Base-by-base conservation (phyloP, 1,284 basidiomycete genomes). In the Volvariella surrecta region DNA sequence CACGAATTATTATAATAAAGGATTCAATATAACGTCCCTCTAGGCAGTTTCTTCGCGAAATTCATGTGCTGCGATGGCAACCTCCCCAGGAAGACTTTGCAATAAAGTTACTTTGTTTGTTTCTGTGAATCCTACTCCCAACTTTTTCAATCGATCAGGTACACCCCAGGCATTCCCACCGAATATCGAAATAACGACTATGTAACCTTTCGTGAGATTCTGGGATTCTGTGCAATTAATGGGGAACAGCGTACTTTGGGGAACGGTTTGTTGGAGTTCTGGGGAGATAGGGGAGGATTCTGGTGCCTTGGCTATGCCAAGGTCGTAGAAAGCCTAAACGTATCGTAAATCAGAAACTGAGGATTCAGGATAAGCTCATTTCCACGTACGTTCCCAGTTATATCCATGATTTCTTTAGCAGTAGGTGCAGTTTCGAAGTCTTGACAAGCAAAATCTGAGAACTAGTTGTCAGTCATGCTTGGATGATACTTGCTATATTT, bases 101-200 rank as follows among this genome's bases (percentile, higher is more conserved):
- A 66, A 31, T 35, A 68, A 46, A 1, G 60, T 45, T 15, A 51
- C 38, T 40, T 59, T 63, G 35, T 50, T 54, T 9, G 61, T 59
- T 45, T 66, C 59, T 2, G 50, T 56, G 1, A 67, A 55, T 32
- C 61, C 57, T 67, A 69, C 69, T 20, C 67, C 66, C 4, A 70
- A 51, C 20, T 52, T 60, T 35, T 55, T 54, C 37, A 71, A 53
- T 2, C 61, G 58, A 13, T 63, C 54, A 0, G 64, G 47, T n/a
- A 54, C 57, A 4, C 54, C 58, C 32, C 58, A 58, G 11, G 55
- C 53, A 46, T 65, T 71, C 2, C 63, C 60, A 7, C 63, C 68
- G 11, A 69, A 45, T 16, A 64, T 43, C 4, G 58, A 63, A 67
- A 63, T 70, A 2, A 61, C 63, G 37, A 56, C 70, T 68, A 19